Base-by-base conservation (phyloP, 2,329 filamentous ascomycete genomes). In the Fusarium newnesense region DNA sequence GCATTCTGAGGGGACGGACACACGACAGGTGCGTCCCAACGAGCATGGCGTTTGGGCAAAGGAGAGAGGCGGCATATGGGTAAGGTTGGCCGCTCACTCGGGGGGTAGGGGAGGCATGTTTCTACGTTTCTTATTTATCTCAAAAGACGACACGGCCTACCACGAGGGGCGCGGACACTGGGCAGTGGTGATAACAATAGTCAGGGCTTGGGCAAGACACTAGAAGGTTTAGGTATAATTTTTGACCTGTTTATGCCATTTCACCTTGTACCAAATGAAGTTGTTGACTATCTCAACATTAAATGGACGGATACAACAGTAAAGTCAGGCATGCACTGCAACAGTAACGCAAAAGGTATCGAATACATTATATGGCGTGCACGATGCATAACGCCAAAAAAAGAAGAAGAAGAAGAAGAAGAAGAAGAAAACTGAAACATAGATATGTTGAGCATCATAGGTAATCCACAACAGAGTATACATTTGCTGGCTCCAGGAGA, bases 31-130 rank as follows among this genome's bases (percentile, higher is more conserved):
- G 59, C 63, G 75, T 75, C 69, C 69, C 69, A 62, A 77, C 60
- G 68, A 80, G 79, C 79, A 80, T 73, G 79, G 79, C 79, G 79
- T 80, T 81, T 69, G 69, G 79, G 77, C 75, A 74, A 70, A 73
- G 70, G 73, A 53, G 69, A 70, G 64, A 70, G 74, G 64, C 61
- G 59, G 37, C 62, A 64, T 67, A 69, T 57, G 73, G 69, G 62
- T 69, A 67, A 46, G 64, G 65, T 57, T 61, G 66, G 67, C 69
- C 64, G 66, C 67, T 60, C 63, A 58, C 43, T 40, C 47, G 49
- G 54, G 46, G 46, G 63, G 42, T 44, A 61, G 61, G 44, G 72
- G 60, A 61, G 65, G 67, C 56, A 61, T 62, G 47, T 62, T 62
- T 67, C 37, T 50, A 64, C 65, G 58, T 69, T 70, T 68, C 65